Evolutionary conservation across 257 asterid genomes (phyloP), one percentile per base, ranked within the genome.

Genomic region (Nicotiana sylvestris): DNA sequence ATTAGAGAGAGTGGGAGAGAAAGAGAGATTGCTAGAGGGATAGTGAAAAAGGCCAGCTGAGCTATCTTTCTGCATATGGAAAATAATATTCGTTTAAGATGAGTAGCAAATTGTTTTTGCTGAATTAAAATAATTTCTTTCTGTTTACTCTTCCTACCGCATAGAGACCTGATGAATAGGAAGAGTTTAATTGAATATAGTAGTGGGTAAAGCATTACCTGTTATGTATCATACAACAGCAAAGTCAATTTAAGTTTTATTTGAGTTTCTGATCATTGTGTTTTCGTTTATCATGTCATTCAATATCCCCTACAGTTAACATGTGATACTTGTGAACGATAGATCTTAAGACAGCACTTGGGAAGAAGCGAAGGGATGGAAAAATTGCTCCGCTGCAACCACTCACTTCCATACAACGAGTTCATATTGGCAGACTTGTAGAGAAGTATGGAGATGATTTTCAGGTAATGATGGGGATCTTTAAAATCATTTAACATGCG

Each of bases 291-390:
- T 49, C 62, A 27, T 49, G 27, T 46, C 79, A 46, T 72, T 43
- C 35, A 16, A 53, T 46, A 46, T 32, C 49, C 61, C 61, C 1
- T 49, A 49, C 7, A 46, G 3, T 13, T 72, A 72, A 72, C 0
- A 15, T 51, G 80, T 0, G 9, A 29, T 76, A 29, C 15, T 3
- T 76, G 16, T 76, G 46, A 76, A 29, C 4, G 8, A 16, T 74
- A 94, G 99, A 96, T 90, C 90, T 96, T 21, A 96, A 96, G 90
- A 78, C 97, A 0, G 97, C 98, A 43, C 90, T 96, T 76, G 96
- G 98, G 64, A 96, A 96, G 93, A 93, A 88, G 81, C 91, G 97
- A 77, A 81, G 83, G 32, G 99, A 96, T 87, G 98, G 98, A 15
- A 87, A 86, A 81, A 84, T 76, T 79, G 66, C 91, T 0, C 88